Evolutionary conservation across 2,329 filamentous ascomycete genomes (phyloP).

Genomic region (Ophiognomonia clavigignenti-juglandacearum): DNA sequence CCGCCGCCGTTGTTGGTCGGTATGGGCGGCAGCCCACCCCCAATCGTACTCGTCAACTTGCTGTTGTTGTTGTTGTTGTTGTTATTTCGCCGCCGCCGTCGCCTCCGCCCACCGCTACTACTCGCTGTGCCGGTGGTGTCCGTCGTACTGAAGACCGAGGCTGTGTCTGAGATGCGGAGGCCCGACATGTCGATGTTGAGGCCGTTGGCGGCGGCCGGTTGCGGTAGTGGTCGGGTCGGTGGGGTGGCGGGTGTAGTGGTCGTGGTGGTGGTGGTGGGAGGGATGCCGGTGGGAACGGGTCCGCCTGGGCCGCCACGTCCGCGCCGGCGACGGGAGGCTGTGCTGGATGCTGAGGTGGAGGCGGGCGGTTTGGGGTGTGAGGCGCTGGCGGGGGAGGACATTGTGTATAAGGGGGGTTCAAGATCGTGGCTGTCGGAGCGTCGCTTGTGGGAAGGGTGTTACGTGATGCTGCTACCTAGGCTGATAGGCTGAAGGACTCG

Average conservation of each 20-base stretch:
- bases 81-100: slow-evolving; percentile 8
- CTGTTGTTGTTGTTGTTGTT: not conserved
- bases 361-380: not conserved
- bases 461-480: too few relatives aligned
- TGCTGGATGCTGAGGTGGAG: slow-evolving; percentile 1
- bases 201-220: not conserved
- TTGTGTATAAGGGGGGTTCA: not conserved
- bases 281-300: not conserved
- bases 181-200: slow-evolving; percentile 7
- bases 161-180: slow-evolving; percentile 10
- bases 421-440: too few relatives aligned
- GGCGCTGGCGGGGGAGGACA: slow-evolving; percentile 7
- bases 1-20: not conserved
- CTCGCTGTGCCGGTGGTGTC: slow-evolving; percentile 1
- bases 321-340: not conserved
- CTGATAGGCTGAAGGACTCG: too few relatives aligned
- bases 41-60: too few relatives aligned
- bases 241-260: too few relatives aligned
- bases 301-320: slow-evolving; percentile 3
- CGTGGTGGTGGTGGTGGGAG: too few relatives aligned
- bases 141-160: slow-evolving; percentile 2
- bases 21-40: slow-evolving; percentile 1
- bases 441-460: too few relatives aligned
- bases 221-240: not conserved
- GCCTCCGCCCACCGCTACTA: slow-evolving; percentile 6